Evolutionary conservation across 2,329 filamentous ascomycete genomes (phyloP).

Genomic region (Bipolaris oryzae): DNA sequence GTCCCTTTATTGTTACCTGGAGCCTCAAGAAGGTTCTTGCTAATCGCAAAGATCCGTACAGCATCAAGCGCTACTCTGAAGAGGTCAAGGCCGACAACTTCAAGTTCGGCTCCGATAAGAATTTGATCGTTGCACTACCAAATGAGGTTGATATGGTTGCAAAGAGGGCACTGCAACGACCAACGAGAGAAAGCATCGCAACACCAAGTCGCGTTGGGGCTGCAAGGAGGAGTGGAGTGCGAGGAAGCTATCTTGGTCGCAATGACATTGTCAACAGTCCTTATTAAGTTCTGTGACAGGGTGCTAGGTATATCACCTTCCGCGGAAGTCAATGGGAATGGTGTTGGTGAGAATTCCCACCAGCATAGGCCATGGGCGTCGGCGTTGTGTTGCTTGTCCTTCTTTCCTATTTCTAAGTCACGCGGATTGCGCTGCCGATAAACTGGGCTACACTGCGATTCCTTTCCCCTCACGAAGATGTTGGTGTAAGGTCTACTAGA

Average conservation of each 20-base stretch:
- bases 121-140: slow-evolving; percentile 93
- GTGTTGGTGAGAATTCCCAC: neutral
- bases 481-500: neutral
- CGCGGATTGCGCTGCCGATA: neutral
- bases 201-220: slow-evolving; percentile 57
- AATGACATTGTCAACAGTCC: slow-evolving; percentile 84
- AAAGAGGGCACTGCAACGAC: slow-evolving; percentile 81
- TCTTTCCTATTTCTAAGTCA: neutral
- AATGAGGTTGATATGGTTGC: slow-evolving; percentile 99
- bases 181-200: slow-evolving; percentile 92
- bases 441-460: neutral
- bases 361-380: neutral
- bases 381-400: slow-evolving; percentile 1
- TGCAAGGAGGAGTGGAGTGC: slow-evolving; percentile 44
- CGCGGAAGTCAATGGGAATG: neutral
- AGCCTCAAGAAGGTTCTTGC: slow-evolving; percentile 86
- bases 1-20: slow-evolving; percentile 97
- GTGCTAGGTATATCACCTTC: neutral
- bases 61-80: slow-evolving; percentile 94
- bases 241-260: slow-evolving; percentile 74
- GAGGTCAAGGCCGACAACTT: slow-evolving; percentile 99
- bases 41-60: slow-evolving; percentile 85
- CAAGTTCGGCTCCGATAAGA: slow-evolving; percentile 95
- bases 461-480: neutral
- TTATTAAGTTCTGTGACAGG: slow-evolving; percentile 50